Percentiles rank a stretch among this genome's conserved stretches.
These are phyloP conservation scores for Sclerotinia sclerotiorum DNA, from an alignment of 2,329 filamentous ascomycete species.

Conservation along the genomic window DNA sequence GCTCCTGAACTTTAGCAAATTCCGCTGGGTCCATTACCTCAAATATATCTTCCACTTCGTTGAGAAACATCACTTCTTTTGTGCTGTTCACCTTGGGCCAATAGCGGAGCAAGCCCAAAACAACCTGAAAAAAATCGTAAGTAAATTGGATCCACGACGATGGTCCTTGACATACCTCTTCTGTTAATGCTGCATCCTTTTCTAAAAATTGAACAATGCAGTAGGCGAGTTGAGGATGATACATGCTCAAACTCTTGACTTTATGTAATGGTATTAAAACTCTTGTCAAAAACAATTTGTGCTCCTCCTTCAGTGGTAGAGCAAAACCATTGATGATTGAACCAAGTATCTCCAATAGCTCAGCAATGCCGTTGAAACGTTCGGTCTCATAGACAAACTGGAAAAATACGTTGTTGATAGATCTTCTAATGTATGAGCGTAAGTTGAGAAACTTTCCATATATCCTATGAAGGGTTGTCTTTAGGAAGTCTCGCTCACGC, in stretches of 20 bases:
- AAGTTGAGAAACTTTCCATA: conserved; percentile 99
- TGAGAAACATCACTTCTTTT: conserved; percentile 99
- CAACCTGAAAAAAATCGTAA: conserved; percentile 59
- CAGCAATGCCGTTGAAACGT: conserved; percentile 96
- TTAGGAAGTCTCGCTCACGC: conserved; percentile 92
- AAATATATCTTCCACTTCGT: conserved; percentile 99
- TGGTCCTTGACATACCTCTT: conserved; percentile 67
- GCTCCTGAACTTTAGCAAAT: conserved; percentile 98
- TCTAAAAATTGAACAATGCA: conserved; percentile 99
- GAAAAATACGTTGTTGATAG: conserved; percentile 99
- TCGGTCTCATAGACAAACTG: conserved; percentile 99
- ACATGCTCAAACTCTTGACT: conserved; percentile 99
- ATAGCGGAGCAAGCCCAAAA: conserved; percentile 89
- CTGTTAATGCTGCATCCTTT: conserved; percentile 93
- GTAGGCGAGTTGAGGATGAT: conserved; percentile 96
- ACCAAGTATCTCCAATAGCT: conserved; percentile 91
- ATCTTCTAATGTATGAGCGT: conserved; percentile 93
- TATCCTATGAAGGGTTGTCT: conserved; percentile 95
- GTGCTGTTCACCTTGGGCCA: conserved; percentile 99
- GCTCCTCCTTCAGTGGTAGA: conserved; percentile 93
- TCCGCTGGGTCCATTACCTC: conserved; percentile 99
- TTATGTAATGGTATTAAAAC: conserved; percentile 95
- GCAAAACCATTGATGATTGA: conserved; percentile 99
- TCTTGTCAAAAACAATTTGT: conserved; percentile 94
- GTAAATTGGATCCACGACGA: conserved; percentile 21